Evolutionary conservation across 1,139 yeast species (phyloP), one percentile per base, ranked within the genome.

Genomic region (Sugiyamaella paludigena): DNA sequence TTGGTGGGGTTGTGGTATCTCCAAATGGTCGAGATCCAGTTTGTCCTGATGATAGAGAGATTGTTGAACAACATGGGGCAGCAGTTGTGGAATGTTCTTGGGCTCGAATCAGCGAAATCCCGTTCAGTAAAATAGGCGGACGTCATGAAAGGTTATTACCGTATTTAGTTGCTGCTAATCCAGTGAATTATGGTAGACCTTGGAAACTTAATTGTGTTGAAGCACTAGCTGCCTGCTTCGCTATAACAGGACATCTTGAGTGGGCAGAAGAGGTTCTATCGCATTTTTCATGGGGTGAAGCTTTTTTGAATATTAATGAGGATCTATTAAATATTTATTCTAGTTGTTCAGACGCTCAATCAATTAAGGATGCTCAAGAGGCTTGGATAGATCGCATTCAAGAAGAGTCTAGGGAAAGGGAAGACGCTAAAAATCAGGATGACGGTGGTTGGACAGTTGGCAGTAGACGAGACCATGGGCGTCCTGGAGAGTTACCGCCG

Each of bases 41-140:
- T 1, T 88, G 96, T 66, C 98, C 98, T 0, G 75, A 87, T 57
- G 99, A 92, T 66, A 64, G 70, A 36, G 87, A 80, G 48, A 75
- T 87, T 15, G 95, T 91, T 0, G 96, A 86, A 60, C 74, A 75
- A 38, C 68, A 74, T 46, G 99, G 99, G 31, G 94, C 91, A 10
- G 96, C 98, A 0, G 98, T 92, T 7, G 98, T 92, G 1, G 99
- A 92, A 65, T 92, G 98, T 68, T 89, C 97, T 1, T 92, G 99
- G 99, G 98, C 98, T 0, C 73, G 98, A 53, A 67, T 94, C 19
- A 96, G 89, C 49, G 98, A 92, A 65, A 82, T 92, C n/a, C 98
- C 98, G 1, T 92, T 92, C 67, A 73, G 76, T 55, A 87, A 86
- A 63, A 91, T 92, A 52, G 98, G 98, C 2, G 98, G 98, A 2